Conservation (phyloP, 2,329 filamentous ascomycete genomes). For the Grosmannia serpens region DNA sequence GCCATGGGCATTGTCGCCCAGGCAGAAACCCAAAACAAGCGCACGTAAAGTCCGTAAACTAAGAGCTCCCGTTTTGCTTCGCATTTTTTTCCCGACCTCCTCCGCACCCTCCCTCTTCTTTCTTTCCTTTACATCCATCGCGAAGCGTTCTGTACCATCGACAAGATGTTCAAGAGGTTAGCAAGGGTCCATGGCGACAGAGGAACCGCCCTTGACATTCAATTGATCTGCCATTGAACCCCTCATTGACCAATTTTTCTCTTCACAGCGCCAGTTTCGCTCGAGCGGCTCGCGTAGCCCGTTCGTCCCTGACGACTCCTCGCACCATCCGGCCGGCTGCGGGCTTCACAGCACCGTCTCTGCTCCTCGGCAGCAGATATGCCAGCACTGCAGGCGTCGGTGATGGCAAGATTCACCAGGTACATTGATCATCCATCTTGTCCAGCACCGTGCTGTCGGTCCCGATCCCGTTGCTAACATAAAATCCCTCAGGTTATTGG, state of each 20-base stretch:
- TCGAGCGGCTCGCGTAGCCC: constrained; percentile 44
- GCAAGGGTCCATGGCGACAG: constrained; percentile 25
- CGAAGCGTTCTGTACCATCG: constrained; percentile 13
- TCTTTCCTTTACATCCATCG: constrained; percentile 6
- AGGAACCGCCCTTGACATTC: constrained; percentile 6
- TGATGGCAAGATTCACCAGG: constrained; percentile 60
- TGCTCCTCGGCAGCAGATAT: constrained; percentile 36
- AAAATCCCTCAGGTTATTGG: constrained; percentile 70
- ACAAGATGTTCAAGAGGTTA: constrained; percentile 77
- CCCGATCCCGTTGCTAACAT: constrained; percentile 1
- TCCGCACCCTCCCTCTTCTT: constrained; percentile 10
- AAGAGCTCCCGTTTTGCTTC: constrained; percentile 13
- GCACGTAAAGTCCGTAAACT: constrained; percentile 7
- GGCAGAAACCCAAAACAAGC: constrained; percentile 10
- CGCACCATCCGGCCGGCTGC: constrained; percentile 44
- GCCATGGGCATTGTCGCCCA: constrained; percentile 3
- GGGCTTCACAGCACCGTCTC: constrained; percentile 21
- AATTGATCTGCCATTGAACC: constrained; percentile 30
- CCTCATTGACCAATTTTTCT: constrained; percentile 30
- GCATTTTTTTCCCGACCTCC: constrained; percentile 15
- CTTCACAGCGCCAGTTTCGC: constrained; percentile 47
- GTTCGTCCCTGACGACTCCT: constrained; percentile 44
- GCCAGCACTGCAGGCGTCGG: constrained; percentile 47
- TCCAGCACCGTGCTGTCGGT: background rate
- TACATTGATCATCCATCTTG: constrained; percentile 22